Conservation (phyloP, 495 filamentous ascomycete genomes). For the Neurospora terricola region DNA sequence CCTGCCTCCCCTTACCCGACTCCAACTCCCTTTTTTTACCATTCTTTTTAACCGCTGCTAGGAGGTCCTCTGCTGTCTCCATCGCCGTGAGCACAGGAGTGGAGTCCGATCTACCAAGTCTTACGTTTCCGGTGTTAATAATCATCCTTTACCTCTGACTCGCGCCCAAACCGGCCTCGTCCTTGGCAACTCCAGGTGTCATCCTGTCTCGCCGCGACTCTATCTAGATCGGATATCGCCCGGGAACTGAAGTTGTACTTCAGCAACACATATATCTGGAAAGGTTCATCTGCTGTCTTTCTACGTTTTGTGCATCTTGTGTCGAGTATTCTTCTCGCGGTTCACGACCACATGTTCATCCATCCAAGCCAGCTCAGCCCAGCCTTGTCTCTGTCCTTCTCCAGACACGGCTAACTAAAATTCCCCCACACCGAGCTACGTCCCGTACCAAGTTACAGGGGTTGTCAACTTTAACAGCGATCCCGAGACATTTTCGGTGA, state of each 20-base stretch:
- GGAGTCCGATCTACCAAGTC: not conserved
- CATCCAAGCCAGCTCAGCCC: not conserved
- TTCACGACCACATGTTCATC: not conserved
- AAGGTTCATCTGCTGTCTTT: not conserved
- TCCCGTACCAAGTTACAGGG: not conserved
- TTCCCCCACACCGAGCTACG: not conserved
- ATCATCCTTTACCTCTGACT: not conserved
- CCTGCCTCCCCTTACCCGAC: not conserved
- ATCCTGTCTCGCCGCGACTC: not conserved
- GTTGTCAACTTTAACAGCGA: not conserved
- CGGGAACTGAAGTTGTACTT: not conserved
- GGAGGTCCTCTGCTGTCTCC: not conserved
- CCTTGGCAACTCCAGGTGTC: not conserved
- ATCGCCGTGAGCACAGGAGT: not conserved
- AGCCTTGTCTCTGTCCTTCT: not conserved
- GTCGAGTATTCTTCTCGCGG: not conserved
- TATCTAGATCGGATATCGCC: not conserved
- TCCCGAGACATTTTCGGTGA: not conserved
- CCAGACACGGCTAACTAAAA: not conserved
- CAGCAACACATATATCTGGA: not conserved
- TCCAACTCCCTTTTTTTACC: not conserved
- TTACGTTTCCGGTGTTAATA: not conserved
- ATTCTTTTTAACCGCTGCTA: not conserved
- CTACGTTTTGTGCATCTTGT: not conserved
- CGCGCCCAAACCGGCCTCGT: not conserved